These are phyloP conservation scores for Bondarzewia mesenterica DNA, from an alignment of 1,284 basidiomycete genomes.

Conservation along the genomic window DNA sequence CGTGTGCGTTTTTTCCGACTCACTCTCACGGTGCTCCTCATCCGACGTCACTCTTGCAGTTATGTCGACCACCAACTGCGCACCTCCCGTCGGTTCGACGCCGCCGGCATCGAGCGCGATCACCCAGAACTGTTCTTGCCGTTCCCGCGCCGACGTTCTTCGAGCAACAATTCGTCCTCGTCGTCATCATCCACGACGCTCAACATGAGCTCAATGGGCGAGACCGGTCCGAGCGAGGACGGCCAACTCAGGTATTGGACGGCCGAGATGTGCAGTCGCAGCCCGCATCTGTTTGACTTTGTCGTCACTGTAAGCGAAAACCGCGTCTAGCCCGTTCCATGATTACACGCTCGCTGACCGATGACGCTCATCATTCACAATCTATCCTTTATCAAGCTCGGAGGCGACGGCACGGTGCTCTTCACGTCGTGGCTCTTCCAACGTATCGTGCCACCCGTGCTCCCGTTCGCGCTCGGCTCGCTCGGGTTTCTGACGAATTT, in stretches of 20 bases:
- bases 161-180: conserved; percentile 53
- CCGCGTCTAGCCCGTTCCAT: conserved; percentile 1
- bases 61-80: conserved; percentile 97
- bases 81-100: conserved; percentile 90
- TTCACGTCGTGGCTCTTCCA: conserved; percentile 97
- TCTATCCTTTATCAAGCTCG: conserved; percentile 53
- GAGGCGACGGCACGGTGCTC: conserved; percentile 96
- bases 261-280: conserved; percentile 88
- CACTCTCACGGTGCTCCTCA: background rate
- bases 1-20: conserved; percentile 45
- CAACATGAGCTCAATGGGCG: conserved; percentile 13
- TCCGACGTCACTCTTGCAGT: conserved; percentile 26
- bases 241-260: conserved; percentile 98
- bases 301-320: conserved; percentile 81
- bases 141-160: conserved; percentile 63
- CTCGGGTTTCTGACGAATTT: conserved; percentile 97
- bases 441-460: background rate
- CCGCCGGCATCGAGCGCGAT: conserved; percentile 77
- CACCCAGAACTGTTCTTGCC: conserved; percentile 88
- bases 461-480: background rate
- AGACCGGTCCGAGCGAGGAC: conserved; percentile 39
- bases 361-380: background rate
- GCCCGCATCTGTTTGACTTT: conserved; percentile 95
- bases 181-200: conserved; percentile 38
- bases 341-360: background rate